Percentiles rank a stretch among this genome's conserved stretches.
Conservation (phyloP, 2,329 filamentous ascomycete genomes). For the Hymenoscyphus albidus region DNA sequence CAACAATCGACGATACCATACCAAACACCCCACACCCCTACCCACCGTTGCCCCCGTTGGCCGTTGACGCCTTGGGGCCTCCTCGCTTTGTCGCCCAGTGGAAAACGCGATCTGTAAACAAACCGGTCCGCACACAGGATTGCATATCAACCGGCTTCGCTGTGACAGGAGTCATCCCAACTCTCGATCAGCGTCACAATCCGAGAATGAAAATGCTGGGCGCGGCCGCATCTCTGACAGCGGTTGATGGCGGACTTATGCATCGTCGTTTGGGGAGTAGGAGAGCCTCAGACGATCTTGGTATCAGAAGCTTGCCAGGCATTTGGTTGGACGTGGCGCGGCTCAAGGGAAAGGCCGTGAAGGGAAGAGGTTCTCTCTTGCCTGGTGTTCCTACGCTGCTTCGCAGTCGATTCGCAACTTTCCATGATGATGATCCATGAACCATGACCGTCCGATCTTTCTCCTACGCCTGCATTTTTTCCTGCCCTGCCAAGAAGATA, state of each 20-base stretch:
- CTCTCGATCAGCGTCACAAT: slow-evolving; percentile 4
- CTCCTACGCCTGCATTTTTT: slow-evolving; percentile 2
- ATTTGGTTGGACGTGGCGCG: slow-evolving; percentile 13
- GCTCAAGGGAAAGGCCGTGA: slow-evolving; percentile 10
- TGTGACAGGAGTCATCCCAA: background rate
- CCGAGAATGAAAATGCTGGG: slow-evolving; percentile 10
- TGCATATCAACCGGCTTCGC: slow-evolving; percentile 2
- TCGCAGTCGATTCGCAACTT: slow-evolving; percentile 2
- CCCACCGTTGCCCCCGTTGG: background rate
- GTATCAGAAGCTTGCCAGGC: slow-evolving; percentile 13
- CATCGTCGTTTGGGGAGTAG: slow-evolving; percentile 8
- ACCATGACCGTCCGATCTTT: slow-evolving; percentile 11
- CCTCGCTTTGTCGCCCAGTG: background rate
- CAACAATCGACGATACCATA: slow-evolving; percentile 1
- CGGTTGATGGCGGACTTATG: slow-evolving; percentile 12
- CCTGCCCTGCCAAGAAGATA: background rate
- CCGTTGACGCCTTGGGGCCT: background rate
- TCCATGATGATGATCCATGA: background rate
- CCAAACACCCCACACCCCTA: background rate
- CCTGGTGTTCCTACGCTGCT: background rate
- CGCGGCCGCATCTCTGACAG: slow-evolving; percentile 11
- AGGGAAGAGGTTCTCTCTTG: slow-evolving; percentile 6
- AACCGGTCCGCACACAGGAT: background rate
- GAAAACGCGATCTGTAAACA: background rate
- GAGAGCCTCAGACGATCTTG: slow-evolving; percentile 14